Evolutionary conservation across 257 asterid species (phyloP).

Genomic region (Paraleonurus japonicus): DNA sequence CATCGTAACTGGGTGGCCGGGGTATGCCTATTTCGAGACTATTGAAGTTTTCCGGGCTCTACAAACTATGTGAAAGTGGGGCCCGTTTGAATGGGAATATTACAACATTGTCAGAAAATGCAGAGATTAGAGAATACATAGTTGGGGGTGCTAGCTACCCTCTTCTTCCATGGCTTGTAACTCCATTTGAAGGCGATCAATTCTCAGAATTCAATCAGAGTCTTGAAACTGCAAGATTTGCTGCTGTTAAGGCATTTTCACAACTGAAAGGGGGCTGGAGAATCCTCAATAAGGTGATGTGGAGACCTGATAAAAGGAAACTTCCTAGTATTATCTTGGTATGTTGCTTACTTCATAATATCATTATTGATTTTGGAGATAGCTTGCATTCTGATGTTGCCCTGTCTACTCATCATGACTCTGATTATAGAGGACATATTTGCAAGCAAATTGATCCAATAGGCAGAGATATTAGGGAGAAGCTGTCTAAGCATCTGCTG

Average conservation of each 20-base stretch:
- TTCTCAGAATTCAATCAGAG: conserved; percentile 38
- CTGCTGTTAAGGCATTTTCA: conserved; percentile 64
- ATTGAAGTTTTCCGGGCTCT: conserved; percentile 68
- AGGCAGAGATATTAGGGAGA: conserved; percentile 58
- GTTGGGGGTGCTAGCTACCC: conserved; percentile 79
- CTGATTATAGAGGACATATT: conserved; percentile 32
- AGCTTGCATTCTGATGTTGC: conserved; percentile 55
- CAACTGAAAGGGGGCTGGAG: conserved; percentile 93
- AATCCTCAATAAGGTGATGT: conserved; percentile 94
- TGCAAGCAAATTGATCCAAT: conserved; percentile 51
- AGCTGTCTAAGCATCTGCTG: conserved; percentile 43
- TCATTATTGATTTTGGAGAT: conserved; percentile 82
- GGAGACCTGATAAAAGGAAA: conserved; percentile 92
- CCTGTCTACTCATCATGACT: conserved; percentile 63
- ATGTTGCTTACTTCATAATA: conserved; percentile 90
- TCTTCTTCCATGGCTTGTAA: conserved; percentile 91
- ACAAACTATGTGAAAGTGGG: conserved; percentile 72
- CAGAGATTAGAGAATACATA: conserved; percentile 65
- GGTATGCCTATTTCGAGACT: conserved; percentile 83
- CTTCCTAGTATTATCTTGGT: conserved; percentile 86
- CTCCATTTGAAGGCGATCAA: conserved; percentile 58
- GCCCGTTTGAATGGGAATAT: conserved; percentile 57
- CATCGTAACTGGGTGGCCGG: conserved; percentile 97
- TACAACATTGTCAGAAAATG: conserved; percentile 30
- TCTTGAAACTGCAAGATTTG: conserved; percentile 55